A percentile compares a stretch with the other conserved stretches of the same genome.
These are phyloP conservation scores for Ophiocordyceps polyrhachis-furcata DNA, from an alignment of 2,329 filamentous ascomycete genomes.

Conservation along the genomic window DNA sequence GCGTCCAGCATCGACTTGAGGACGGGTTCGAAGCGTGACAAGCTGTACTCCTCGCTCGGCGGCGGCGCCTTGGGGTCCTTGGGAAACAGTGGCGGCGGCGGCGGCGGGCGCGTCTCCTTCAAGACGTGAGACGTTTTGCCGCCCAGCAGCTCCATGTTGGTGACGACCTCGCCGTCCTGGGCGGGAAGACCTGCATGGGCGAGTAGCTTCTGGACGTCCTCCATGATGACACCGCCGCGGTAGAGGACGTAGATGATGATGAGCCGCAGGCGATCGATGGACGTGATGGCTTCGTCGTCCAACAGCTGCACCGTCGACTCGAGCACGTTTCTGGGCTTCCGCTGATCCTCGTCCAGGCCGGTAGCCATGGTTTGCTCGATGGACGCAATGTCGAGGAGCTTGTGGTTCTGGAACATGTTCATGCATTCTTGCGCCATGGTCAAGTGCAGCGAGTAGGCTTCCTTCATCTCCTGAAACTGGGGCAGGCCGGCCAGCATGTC, in stretches of 20 bases:
- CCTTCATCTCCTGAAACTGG: slow-evolving; percentile 90
- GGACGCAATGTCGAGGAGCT: slow-evolving; percentile 70
- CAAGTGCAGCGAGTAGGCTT: slow-evolving; percentile 82
- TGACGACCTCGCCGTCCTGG: slow-evolving; percentile 52
- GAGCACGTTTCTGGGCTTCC: slow-evolving; percentile 75
- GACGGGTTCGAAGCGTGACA: slow-evolving; percentile 73
- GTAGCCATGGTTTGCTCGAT: slow-evolving; percentile 85
- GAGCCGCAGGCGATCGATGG: slow-evolving; percentile 62
- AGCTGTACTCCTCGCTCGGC: slow-evolving; percentile 55
- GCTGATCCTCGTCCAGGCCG: slow-evolving; percentile 79
- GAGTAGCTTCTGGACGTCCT: slow-evolving; percentile 71
- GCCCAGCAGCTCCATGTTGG: slow-evolving; percentile 68
- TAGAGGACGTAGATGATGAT: slow-evolving; percentile 76
- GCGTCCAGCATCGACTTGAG: slow-evolving; percentile 72
- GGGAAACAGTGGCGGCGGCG: slow-evolving; percentile 50
- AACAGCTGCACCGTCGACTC: slow-evolving; percentile 74
- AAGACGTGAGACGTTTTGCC: slow-evolving; percentile 48
- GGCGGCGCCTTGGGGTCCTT: slow-evolving; percentile 37
- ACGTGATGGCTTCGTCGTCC: slow-evolving; percentile 59
- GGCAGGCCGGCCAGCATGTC: slow-evolving; percentile 93
- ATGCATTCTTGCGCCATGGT: slow-evolving; percentile 97
- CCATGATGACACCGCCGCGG: slow-evolving; percentile 63
- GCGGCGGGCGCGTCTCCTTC: slow-evolving; percentile 55
- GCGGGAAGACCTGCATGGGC: slow-evolving; percentile 64
- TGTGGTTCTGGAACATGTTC: slow-evolving; percentile 73